Evolutionary conservation across 176 grass and related monocot species (phyloP).

Genomic region (Phyllostachys edulis): DNA sequence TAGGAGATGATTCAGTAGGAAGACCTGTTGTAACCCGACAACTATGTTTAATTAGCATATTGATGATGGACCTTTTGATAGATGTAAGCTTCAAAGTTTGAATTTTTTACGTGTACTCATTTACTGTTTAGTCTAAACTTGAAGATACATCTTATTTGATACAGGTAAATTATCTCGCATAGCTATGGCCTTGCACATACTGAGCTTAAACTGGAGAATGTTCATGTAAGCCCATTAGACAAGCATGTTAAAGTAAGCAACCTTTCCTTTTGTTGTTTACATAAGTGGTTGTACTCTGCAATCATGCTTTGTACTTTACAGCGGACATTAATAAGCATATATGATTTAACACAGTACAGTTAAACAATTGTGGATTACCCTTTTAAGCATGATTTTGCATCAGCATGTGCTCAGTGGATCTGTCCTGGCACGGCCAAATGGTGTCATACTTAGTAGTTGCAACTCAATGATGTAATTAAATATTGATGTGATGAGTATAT

Average conservation of each 20-base stretch:
- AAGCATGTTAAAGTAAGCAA: slow-evolving; percentile 87
- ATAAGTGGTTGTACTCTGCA: slow-evolving; percentile 12
- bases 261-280: slow-evolving; percentile 14
- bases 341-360: neutral
- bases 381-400: slow-evolving; percentile 21
- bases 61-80: slow-evolving; percentile 98
- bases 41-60: slow-evolving; percentile 78
- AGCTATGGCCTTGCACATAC: slow-evolving; percentile 94
- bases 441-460: neutral
- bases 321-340: neutral
- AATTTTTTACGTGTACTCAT: neutral
- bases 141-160: slow-evolving; percentile 18
- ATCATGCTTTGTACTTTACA: slow-evolving; percentile 11
- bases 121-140: slow-evolving; percentile 4
- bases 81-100: slow-evolving; percentile 57
- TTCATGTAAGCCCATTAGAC: slow-evolving; percentile 95
- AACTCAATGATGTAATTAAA: neutral
- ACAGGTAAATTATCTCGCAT: slow-evolving; percentile 97
- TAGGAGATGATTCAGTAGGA: slow-evolving; percentile 82
- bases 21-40: slow-evolving; percentile 84
- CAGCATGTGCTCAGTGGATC: neutral
- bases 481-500: neutral
- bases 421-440: neutral
- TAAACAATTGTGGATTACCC: neutral
- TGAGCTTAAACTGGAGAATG: slow-evolving; percentile 85